Conservation (phyloP, 257 asterid species). For the Nicotiana tomentosiformis region DNA sequence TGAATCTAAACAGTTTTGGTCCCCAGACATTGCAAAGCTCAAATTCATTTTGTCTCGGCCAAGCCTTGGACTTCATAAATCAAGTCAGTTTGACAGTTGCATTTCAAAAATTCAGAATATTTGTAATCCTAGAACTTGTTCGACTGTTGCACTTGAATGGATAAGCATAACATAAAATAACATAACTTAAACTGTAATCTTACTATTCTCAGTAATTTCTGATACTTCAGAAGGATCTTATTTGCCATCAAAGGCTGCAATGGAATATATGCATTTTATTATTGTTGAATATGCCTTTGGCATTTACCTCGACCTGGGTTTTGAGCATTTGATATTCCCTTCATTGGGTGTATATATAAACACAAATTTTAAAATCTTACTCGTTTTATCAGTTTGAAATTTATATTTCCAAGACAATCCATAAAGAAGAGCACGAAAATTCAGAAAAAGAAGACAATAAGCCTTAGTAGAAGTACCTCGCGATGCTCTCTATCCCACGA, state of each 20-base stretch:
- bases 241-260: neutral
- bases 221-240: neutral
- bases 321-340: neutral
- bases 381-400: neutral
- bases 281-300: neutral
- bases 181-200: neutral
- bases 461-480: constrained; percentile 31
- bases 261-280: neutral
- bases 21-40: neutral
- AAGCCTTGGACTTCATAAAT: neutral
- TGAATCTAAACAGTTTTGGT: neutral
- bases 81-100: neutral
- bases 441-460: neutral
- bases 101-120: neutral
- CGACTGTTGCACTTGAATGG: neutral
- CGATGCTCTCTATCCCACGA: constrained; percentile 25
- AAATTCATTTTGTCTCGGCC: neutral
- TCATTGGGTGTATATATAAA: neutral
- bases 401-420: neutral
- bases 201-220: neutral
- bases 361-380: neutral
- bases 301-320: neutral
- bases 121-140: neutral
- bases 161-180: neutral
- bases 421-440: neutral